These are phyloP conservation scores for Yarrowia sp. DNA, from an alignment of 805 yeast genomes.

Conservation along the genomic window DNA sequence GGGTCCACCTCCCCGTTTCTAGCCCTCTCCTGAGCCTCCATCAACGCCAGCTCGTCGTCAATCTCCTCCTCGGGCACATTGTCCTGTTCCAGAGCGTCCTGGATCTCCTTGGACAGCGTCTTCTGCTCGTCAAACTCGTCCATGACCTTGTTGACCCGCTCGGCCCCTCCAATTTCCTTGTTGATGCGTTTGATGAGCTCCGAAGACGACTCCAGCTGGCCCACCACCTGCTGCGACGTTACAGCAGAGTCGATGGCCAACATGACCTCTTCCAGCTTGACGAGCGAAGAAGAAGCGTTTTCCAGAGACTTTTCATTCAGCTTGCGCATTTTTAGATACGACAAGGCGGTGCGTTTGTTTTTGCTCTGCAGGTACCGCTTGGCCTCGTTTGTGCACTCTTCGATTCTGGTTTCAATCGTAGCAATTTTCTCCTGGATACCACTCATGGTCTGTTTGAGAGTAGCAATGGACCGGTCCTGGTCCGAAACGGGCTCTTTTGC, in stretches of 20 bases:
- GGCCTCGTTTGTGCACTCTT: not conserved
- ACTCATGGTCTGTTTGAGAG: not conserved
- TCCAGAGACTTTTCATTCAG: conserved; percentile 12
- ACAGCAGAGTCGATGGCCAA: conserved; percentile 2
- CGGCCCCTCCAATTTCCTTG: conserved; percentile 20
- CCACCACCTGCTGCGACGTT: conserved; percentile 4
- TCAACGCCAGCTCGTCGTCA: conserved; percentile 16
- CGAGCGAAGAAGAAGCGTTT: not conserved
- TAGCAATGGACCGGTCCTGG: conserved; percentile 11
- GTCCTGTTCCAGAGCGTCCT: conserved; percentile 11
- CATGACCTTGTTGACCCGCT: conserved; percentile 25
- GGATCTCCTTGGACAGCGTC: not conserved
- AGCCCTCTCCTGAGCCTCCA: conserved; percentile 18
- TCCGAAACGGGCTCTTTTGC: not conserved
- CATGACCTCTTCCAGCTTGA: conserved; percentile 18
- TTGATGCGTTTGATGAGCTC: conserved; percentile 18
- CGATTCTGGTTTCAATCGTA: not conserved
- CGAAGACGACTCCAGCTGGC: not conserved
- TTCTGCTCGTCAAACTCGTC: conserved; percentile 24
- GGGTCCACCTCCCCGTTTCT: not conserved
- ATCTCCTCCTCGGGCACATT: conserved; percentile 18
- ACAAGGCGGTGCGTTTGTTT: not conserved
- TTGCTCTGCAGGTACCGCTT: not conserved
- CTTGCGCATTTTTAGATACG: conserved; percentile 9
- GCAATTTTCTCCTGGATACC: not conserved